Conservation (phyloP, 179 eudicot genomes). For the Corrigiola litoralis region DNA sequence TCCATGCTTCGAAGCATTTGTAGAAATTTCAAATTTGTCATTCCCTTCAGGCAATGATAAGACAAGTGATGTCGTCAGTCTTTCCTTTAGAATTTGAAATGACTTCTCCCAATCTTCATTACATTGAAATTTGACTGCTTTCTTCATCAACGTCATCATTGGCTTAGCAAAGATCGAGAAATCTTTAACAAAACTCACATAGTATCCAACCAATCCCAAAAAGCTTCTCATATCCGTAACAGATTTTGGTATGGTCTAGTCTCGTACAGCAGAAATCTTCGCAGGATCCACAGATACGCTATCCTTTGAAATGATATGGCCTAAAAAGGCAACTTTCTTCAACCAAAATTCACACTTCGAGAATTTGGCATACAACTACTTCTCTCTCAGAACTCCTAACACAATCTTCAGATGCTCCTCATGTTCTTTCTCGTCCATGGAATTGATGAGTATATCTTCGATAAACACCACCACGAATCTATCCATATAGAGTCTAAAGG, state of each 20-base stretch:
- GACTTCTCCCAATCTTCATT: not conserved
- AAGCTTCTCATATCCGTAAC: not conserved
- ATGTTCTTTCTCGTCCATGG: not conserved
- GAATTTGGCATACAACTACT: not conserved
- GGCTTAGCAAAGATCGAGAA: not conserved
- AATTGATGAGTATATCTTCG: not conserved
- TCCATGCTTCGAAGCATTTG: not conserved
- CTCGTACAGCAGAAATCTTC: not conserved
- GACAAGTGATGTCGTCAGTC: not conserved
- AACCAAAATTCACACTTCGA: not conserved
- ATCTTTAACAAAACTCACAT: not conserved
- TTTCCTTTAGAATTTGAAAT: not conserved
- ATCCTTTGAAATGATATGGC: not conserved
- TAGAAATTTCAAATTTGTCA: not conserved
- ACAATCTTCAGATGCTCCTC: no score
- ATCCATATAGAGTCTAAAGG: not conserved
- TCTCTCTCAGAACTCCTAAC: not conserved
- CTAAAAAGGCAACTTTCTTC: not conserved
- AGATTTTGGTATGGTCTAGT: not conserved
- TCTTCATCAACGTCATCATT: not conserved
- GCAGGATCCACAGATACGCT: not conserved
- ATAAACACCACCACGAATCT: not conserved
- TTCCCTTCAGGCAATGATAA: not conserved
- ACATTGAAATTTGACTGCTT: not conserved
- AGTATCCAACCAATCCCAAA: not conserved